These are phyloP conservation scores for Yamadazyma mexicana DNA, from an alignment of 1,139 yeast species.

Conservation along the genomic window DNA sequence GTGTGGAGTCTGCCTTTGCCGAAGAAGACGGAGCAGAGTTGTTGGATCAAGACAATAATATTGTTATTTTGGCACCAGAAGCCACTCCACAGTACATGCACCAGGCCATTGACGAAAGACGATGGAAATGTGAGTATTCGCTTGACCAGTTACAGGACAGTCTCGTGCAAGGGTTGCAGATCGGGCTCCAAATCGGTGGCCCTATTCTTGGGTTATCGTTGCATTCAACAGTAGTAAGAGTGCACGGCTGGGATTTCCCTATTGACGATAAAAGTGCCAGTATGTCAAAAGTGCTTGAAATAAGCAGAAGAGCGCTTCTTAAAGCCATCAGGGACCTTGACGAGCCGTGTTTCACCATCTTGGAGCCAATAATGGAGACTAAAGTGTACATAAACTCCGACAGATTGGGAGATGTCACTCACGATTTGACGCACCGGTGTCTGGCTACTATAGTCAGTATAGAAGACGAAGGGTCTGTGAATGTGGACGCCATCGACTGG, in stretches of 20 bases:
- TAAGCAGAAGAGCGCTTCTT: slow-evolving; percentile 31
- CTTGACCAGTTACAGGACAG: slow-evolving; percentile 54
- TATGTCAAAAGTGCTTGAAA: slow-evolving; percentile 27
- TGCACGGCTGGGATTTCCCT: slow-evolving; percentile 56
- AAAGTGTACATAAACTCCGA: slow-evolving; percentile 67
- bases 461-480: slow-evolving; percentile 55
- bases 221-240: slow-evolving; percentile 57
- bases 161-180: slow-evolving; percentile 59
- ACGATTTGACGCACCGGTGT: slow-evolving; percentile 67
- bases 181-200: slow-evolving; percentile 81
- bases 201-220: slow-evolving; percentile 62
- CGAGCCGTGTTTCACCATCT: slow-evolving; percentile 31
- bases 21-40: slow-evolving; percentile 42
- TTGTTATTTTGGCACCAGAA: slow-evolving; percentile 29
- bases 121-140: slow-evolving; percentile 53
- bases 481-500: slow-evolving; percentile 40
- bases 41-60: slow-evolving; percentile 38
- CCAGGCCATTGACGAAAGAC: slow-evolving; percentile 31
- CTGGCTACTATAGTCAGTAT: slow-evolving; percentile 69
- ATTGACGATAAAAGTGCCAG: slow-evolving; percentile 42
- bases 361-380: slow-evolving; percentile 89
- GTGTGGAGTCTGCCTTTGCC: slow-evolving; percentile 32
- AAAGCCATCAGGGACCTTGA: slow-evolving; percentile 31
- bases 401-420: slow-evolving; percentile 79
- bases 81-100: slow-evolving; percentile 29